These are phyloP conservation scores for Bidens hawaiensis DNA, from an alignment of 140 eudicot genomes.

Conservation along the genomic window DNA sequence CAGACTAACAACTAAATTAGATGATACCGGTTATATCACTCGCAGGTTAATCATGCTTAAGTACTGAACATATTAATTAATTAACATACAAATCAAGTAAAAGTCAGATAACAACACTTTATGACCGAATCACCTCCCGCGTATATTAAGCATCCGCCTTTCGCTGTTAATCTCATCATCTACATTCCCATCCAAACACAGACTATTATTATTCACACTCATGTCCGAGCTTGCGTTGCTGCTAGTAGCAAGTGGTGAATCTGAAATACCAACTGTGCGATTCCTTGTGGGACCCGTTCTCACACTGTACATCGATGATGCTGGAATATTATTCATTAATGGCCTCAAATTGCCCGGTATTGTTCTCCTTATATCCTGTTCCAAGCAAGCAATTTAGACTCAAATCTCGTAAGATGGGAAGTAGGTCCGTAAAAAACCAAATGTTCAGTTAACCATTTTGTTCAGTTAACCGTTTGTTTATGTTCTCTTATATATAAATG, in stretches of 20 bases:
- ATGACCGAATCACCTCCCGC: constrained; percentile 45
- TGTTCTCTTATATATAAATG: no score
- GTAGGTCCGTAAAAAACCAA: no score
- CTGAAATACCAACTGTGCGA: constrained; percentile 66
- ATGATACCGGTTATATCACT: constrained; percentile 15
- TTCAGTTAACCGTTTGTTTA: no score
- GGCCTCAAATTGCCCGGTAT: constrained; percentile 91
- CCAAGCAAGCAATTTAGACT: neutral
- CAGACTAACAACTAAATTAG: constrained; percentile 33
- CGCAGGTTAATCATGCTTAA: constrained; percentile 27
- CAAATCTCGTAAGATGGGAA: no score
- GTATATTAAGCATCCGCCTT: constrained; percentile 38
- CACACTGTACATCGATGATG: constrained; percentile 97
- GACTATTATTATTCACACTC: constrained; percentile 67
- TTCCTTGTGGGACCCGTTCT: constrained; percentile 75
- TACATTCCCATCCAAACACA: constrained; percentile 50
- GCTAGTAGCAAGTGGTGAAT: constrained; percentile 93
- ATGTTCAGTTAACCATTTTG: no score
- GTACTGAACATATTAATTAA: no score
- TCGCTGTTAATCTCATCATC: constrained; percentile 70
- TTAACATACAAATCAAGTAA: constrained; percentile 21
- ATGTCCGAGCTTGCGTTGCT: constrained; percentile 93
- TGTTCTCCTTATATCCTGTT: constrained; percentile 83
- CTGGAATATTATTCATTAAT: constrained; percentile 90
- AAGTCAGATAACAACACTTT: constrained; percentile 11